Conservation (phyloP, 2,329 filamentous ascomycete genomes). For the Rasamsonia emersonii region DNA sequence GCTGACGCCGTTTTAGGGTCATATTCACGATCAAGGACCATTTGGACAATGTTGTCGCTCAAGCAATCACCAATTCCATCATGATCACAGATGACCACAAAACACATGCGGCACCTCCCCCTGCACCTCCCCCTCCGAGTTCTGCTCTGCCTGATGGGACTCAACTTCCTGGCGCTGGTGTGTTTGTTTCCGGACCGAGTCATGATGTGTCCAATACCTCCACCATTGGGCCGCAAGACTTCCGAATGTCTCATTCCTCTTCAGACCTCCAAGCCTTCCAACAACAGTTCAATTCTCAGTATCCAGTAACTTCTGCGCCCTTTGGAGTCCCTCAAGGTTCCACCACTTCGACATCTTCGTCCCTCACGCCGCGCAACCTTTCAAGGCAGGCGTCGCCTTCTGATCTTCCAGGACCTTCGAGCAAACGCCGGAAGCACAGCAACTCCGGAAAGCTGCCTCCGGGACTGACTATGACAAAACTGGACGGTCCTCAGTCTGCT, state of each 20-base stretch:
- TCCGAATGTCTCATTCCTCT: conserved; percentile 52
- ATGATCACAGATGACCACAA: conserved; percentile 99
- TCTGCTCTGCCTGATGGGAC: conserved; percentile 29
- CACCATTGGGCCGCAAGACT: conserved; percentile 32
- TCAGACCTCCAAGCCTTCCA: conserved; percentile 56
- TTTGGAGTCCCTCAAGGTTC: conserved; percentile 30
- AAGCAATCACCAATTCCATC: conserved; percentile 77
- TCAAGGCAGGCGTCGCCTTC: conserved; percentile 68
- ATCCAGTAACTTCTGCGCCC: conserved; percentile 29
- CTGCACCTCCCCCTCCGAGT: conserved; percentile 24
- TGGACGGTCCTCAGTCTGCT: conserved; percentile 51
- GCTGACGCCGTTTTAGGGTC: conserved; percentile 43
- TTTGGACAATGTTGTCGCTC: conserved; percentile 66
- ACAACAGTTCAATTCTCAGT: conserved; percentile 41
- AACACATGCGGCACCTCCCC: conserved; percentile 52
- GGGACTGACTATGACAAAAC: conserved; percentile 70
- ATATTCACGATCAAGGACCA: conserved; percentile 91
- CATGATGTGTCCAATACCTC: conserved; percentile 23
- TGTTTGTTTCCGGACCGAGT: conserved; percentile 31
- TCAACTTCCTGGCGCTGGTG: conserved; percentile 34
- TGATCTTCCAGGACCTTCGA: conserved; percentile 54
- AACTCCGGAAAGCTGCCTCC: conserved; percentile 60
- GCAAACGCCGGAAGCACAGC: conserved; percentile 78
- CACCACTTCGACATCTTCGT: conserved; percentile 35
- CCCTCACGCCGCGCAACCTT: conserved; percentile 51